Evolutionary conservation across 495 filamentous ascomycete species (phyloP).

Genomic region (Paragyromitra xinjiangensis): DNA sequence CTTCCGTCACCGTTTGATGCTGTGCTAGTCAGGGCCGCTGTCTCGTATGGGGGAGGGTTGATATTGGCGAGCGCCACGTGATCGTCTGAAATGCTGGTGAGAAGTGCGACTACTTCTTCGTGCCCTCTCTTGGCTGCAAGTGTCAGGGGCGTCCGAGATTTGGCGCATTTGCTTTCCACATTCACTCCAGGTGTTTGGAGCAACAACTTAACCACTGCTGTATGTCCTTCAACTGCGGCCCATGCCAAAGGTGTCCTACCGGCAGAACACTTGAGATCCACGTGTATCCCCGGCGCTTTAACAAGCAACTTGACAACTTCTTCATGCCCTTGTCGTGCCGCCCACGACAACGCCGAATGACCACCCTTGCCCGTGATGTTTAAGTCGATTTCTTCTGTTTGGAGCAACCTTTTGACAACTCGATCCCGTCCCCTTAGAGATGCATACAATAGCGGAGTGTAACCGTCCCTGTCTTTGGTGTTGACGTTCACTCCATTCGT

Average conservation of each 20-base stretch:
- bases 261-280: conserved; percentile 24
- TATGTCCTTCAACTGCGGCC: conserved; percentile 35
- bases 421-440: conserved; percentile 27
- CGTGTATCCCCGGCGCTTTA: conserved; percentile 13
- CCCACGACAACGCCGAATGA: conserved; percentile 29
- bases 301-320: conserved; percentile 33
- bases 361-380: conserved; percentile 19
- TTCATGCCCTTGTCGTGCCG: conserved; percentile 29
- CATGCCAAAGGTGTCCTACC: conserved; percentile 39
- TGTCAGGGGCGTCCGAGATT: conserved; percentile 35
- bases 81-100: background rate
- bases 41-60: conserved; percentile 16
- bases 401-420: conserved; percentile 37
- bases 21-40: background rate
- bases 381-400: conserved; percentile 25
- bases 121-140: conserved; percentile 44
- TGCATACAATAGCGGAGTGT: conserved; percentile 38
- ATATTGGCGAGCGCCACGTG: background rate
- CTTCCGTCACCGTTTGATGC: background rate
- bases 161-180: conserved; percentile 26
- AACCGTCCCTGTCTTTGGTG: conserved; percentile 37
- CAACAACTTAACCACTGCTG: conserved; percentile 17
- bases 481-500: conserved; percentile 24
- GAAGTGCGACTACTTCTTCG: conserved; percentile 22
- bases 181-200: conserved; percentile 23